Conservation (phyloP, 2,329 filamentous ascomycete genomes). For the Mycosphaerella sp. region DNA sequence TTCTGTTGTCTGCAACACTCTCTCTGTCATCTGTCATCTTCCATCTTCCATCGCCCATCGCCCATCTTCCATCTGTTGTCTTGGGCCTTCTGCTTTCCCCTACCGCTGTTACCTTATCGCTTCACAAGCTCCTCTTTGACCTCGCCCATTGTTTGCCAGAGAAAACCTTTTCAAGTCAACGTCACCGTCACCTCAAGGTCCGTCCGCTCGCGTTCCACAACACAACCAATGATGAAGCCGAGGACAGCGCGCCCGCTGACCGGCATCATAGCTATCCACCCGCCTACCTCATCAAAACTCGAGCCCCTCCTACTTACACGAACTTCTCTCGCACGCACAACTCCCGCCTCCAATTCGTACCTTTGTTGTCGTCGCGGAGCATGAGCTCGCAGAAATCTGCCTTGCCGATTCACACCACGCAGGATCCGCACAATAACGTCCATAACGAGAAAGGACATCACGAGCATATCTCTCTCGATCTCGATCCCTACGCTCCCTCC, state of each 20-base stretch:
- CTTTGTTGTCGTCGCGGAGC: conserved; percentile 19
- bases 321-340: not conserved
- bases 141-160: conserved; percentile 1
- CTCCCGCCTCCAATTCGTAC: not conserved
- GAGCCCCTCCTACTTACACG: not conserved
- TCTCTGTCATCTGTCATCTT: no score
- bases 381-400: conserved; percentile 34
- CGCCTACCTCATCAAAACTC: not conserved
- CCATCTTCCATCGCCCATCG: no score
- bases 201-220: not conserved
- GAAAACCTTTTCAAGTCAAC: not conserved
- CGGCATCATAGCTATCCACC: conserved; percentile 2
- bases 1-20: no score
- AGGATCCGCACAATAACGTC: conserved; percentile 6
- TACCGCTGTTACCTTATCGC: not conserved
- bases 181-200: conserved; percentile 2
- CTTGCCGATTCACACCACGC: conserved; percentile 20
- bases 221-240: not conserved
- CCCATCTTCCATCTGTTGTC: no score
- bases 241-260: conserved; percentile 4
- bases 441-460: conserved; percentile 6
- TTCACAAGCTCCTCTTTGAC: not conserved
- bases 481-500: conserved; percentile 53
- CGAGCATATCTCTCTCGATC: conserved; percentile 27
- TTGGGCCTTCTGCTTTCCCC: no score